phyloP scores from a whole-genome alignment of 2,329 filamentous ascomycete genomes.

The Aspergillus fischeri region DNA sequence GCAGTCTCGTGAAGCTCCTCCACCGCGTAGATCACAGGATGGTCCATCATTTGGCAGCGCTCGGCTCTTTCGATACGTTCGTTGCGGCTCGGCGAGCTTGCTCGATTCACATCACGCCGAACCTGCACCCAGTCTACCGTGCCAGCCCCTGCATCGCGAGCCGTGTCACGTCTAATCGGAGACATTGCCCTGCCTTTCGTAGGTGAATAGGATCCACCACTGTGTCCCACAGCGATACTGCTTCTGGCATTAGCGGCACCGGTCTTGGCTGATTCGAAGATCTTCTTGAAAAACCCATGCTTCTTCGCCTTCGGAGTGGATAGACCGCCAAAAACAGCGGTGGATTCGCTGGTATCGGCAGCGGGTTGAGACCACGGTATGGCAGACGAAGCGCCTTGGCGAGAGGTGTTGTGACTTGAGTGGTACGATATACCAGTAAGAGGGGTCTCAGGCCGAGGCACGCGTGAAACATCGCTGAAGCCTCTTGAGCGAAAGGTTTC shows the following conservation, averaged over 20 bases:
- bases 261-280: constrained; percentile 89
- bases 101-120: constrained; percentile 88
- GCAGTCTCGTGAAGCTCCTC: constrained; percentile 81
- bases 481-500: constrained; percentile 37
- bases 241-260: constrained; percentile 85
- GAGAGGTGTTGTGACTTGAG: constrained; percentile 70
- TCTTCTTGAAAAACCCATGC: constrained; percentile 90
- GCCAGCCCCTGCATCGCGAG: constrained; percentile 67
- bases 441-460: constrained; percentile 47
- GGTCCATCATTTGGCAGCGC: constrained; percentile 90
- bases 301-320: constrained; percentile 71
- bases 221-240: constrained; percentile 67
- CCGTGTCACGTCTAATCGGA: constrained; percentile 46
- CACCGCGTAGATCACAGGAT: constrained; percentile 81
- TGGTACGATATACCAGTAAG: constrained; percentile 83
- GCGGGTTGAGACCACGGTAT: constrained; percentile 52
- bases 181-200: constrained; percentile 49
- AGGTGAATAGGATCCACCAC: constrained; percentile 42
- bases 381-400: constrained; percentile 59
- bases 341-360: constrained; percentile 55
- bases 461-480: constrained; percentile 34
- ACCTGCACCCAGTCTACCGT: constrained; percentile 93
- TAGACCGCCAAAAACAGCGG: constrained; percentile 72
- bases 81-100: constrained; percentile 85
- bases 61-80: constrained; percentile 82